A percentile compares a stretch with the other conserved stretches of the same genome.
Evolutionary conservation across 768 basidiomycete species (phyloP).

Genomic region (Leccinum truebloodii): DNA sequence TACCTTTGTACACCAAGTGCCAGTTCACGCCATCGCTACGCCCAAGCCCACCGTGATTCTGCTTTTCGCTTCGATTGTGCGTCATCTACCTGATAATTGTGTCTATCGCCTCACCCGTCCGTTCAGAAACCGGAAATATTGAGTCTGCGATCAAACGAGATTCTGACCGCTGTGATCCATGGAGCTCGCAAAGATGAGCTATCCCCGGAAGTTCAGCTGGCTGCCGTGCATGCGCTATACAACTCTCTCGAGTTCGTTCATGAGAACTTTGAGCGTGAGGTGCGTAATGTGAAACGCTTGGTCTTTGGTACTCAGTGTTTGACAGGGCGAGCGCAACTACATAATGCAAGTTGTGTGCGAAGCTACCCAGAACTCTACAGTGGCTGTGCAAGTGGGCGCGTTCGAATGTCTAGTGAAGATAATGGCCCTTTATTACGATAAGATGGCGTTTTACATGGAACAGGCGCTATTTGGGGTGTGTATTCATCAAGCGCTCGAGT

Average conservation of each 20-base stretch:
- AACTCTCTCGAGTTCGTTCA: constrained; percentile 98
- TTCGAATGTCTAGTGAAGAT: constrained; percentile 96
- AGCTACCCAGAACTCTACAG: constrained; percentile 83
- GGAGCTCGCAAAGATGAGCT: constrained; percentile 96
- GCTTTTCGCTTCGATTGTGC: constrained; percentile 58
- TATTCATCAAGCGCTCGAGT: constrained; percentile 21
- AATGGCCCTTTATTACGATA: constrained; percentile 98
- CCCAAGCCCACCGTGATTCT: too few species aligned
- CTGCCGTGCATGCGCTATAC: constrained; percentile 89
- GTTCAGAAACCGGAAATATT: constrained; percentile 89
- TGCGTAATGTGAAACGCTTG: constrained; percentile 38
- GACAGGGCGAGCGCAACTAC: constrained; percentile 96
- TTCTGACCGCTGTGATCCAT: constrained; percentile 97
- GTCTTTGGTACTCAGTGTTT: constrained; percentile 1
- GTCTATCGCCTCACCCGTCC: constrained; percentile 7
- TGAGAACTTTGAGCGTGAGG: constrained; percentile 98
- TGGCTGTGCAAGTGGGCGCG: constrained; percentile 89
- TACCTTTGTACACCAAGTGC: too few species aligned
- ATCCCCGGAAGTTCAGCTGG: constrained; percentile 85
- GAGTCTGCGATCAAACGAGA: constrained; percentile 89
- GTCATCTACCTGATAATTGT: constrained; percentile 36
- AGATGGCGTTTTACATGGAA: constrained; percentile 99
- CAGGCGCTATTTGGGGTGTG: constrained; percentile 94
- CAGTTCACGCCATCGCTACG: too few species aligned
- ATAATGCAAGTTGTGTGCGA: constrained; percentile 99